Percentiles rank a stretch among this genome's conserved stretches.
Evolutionary conservation across 2,329 filamentous ascomycete genomes (phyloP).

Genomic region (Aspergillus floridensis): DNA sequence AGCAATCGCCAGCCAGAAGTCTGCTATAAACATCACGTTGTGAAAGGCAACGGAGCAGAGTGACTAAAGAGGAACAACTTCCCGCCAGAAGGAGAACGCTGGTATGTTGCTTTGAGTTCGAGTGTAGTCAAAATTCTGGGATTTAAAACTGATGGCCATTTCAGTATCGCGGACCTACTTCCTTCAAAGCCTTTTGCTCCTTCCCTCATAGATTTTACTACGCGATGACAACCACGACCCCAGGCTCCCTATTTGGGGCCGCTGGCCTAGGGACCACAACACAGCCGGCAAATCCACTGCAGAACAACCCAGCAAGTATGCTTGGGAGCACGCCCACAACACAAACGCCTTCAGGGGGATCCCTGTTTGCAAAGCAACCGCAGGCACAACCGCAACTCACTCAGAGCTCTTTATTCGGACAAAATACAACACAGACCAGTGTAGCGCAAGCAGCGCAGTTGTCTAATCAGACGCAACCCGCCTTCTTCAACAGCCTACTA

Average conservation of each 20-base stretch:
- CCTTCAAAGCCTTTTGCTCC: not conserved
- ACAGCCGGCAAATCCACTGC: conserved; percentile 28
- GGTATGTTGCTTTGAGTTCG: not conserved
- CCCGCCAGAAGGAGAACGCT: not conserved
- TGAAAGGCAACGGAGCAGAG: not conserved
- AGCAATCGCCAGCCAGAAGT: not conserved
- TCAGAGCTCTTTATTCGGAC: conserved; percentile 29
- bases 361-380: conserved; percentile 27
- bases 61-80: not conserved
- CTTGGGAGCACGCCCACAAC: conserved; percentile 26
- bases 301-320: conserved; percentile 25
- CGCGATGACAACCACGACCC: conserved; percentile 22
- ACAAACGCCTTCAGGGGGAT: conserved; percentile 23
- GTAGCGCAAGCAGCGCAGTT: conserved; percentile 24
- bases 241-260: conserved; percentile 31
- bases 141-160: not conserved
- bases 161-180: not conserved
- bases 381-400: conserved; percentile 25
- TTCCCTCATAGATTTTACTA: not conserved
- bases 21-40: not conserved
- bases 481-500: conserved; percentile 63
- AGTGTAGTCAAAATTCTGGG: not conserved
- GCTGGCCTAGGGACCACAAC: conserved; percentile 25
- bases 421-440: conserved; percentile 25
- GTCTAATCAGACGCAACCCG: conserved; percentile 46